Base-by-base conservation (phyloP, 495 filamentous ascomycete genomes). In the Penicillium maclennaniae region DNA sequence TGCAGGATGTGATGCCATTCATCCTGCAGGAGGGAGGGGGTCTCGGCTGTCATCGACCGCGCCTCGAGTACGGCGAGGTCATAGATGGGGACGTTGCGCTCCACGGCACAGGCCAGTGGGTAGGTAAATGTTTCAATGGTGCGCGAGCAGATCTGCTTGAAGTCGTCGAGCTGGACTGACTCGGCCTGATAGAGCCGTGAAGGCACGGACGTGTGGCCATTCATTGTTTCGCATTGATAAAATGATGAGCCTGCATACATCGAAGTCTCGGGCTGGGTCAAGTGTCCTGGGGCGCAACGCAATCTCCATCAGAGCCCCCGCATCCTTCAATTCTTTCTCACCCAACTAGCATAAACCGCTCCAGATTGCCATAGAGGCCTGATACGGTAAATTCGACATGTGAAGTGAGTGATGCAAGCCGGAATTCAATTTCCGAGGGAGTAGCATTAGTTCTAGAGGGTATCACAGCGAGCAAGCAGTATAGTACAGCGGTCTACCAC, bases 1-100 rank as follows among this genome's bases (percentile, higher is more conserved):
- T 68, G 61, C 12, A 82, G 71, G 63, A 76, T 74, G 64, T 81
- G 70, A 62, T 81, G 65, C 75, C 78, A 80, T 70, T 82, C 79
- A 59, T 79, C 72, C 58, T 80, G 78, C 0, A 82, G 71, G 40
- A 46, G 26, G 39, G 61, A 51, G 31, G 65, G 53, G 8, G 58
- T 46, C 4, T 49, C 20, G 16, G 61, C 12, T 26, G 56, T 56
- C 6, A 55, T 0, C 38, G 66, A 40, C 6, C 50, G 49, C 6
- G 59, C 42, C 20, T 69, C 56, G 47, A 75, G 58, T 12, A 52
- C 36, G 2, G 62, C 26, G 7, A 75, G 61, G 50, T 76, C 63
- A 61, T 82, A 83, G 66, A 82, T 74, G 12, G 80, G 79, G 42
- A 83, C 69, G 54, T 81, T 81, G 20, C 61, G 61, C 23, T 66